phyloP scores from a whole-genome alignment of 106 monocot genomes.

The Dendrobium huoshanense region DNA sequence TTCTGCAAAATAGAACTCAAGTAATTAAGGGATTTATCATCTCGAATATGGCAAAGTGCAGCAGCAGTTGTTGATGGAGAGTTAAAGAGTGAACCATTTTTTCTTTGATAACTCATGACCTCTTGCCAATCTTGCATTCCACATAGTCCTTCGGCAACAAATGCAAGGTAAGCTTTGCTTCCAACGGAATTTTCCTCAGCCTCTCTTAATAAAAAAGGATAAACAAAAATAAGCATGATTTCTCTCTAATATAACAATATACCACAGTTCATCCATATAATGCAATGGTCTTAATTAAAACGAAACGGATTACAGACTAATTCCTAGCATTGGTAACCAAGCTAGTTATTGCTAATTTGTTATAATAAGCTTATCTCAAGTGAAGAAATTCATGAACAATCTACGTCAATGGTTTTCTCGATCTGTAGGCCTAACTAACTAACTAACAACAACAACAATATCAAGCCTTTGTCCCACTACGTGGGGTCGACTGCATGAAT shows the following conservation, averaged over 20 bases:
- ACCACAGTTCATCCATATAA: background rate
- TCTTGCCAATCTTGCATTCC: slow-evolving; percentile 39
- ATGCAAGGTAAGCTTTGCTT: slow-evolving; percentile 58
- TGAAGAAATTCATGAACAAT: too few species aligned
- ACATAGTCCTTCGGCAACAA: slow-evolving; percentile 75
- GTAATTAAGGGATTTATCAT: slow-evolving; percentile 59
- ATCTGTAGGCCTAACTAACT: too few species aligned
- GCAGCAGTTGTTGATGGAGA: slow-evolving; percentile 87
- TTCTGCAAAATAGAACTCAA: slow-evolving; percentile 32
- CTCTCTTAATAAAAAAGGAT: slow-evolving; percentile 22
- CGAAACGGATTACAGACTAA: background rate
- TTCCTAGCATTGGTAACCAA: too few species aligned
- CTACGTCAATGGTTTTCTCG: too few species aligned
- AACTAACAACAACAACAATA: too few species aligned
- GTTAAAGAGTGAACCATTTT: slow-evolving; percentile 85
- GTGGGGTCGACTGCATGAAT: too few species aligned
- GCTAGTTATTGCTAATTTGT: too few species aligned
- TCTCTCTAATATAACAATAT: background rate
- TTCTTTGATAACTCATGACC: slow-evolving; percentile 67
- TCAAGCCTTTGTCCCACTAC: too few species aligned
- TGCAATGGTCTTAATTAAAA: background rate
- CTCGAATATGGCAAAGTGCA: slow-evolving; percentile 28
- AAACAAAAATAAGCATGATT: background rate
- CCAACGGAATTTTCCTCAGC: slow-evolving; percentile 31
- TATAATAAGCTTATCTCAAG: too few species aligned